Evolutionary conservation across 2,329 filamentous ascomycete species (phyloP).

Genomic region (Sporothrix sp.): DNA sequence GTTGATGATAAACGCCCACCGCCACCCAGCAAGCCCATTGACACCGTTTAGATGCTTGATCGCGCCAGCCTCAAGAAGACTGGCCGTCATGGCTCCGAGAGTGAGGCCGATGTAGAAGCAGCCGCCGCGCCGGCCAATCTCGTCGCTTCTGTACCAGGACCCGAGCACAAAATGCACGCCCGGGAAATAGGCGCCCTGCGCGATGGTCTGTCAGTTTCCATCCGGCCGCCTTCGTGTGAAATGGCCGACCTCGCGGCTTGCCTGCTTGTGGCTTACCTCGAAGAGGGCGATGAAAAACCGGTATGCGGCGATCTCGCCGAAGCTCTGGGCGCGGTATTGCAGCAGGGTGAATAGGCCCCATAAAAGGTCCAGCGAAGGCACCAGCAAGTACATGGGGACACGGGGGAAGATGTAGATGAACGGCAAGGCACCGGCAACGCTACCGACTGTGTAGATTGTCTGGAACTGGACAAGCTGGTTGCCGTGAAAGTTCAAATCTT

Average conservation of each 20-base stretch:
- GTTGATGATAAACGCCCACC: constrained; percentile 29
- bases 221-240: no score
- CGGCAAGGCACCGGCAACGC: constrained; percentile 1
- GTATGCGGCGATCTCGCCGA: constrained; percentile 24
- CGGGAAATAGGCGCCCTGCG: constrained; percentile 23
- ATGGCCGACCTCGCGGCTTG: no score
- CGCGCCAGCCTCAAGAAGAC: constrained; percentile 25
- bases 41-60: constrained; percentile 23
- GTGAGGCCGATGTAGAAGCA: constrained; percentile 53
- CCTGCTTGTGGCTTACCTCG: no score
- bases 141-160: constrained; percentile 49
- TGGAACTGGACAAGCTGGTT: constrained; percentile 18
- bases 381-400: constrained; percentile 21
- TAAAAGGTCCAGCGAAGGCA: constrained; percentile 22
- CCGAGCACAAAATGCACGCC: constrained; percentile 24
- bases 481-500: constrained; percentile 21
- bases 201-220: no score
- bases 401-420: constrained; percentile 11
- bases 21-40: constrained; percentile 25
- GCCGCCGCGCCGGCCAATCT: constrained; percentile 51
- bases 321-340: constrained; percentile 17
- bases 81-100: constrained; percentile 25
- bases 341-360: constrained; percentile 18
- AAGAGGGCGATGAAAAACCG: constrained; percentile 27
- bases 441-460: constrained; percentile 19